Conservation (phyloP, 2,329 filamentous ascomycete genomes). For the Colletotrichum lentis region DNA sequence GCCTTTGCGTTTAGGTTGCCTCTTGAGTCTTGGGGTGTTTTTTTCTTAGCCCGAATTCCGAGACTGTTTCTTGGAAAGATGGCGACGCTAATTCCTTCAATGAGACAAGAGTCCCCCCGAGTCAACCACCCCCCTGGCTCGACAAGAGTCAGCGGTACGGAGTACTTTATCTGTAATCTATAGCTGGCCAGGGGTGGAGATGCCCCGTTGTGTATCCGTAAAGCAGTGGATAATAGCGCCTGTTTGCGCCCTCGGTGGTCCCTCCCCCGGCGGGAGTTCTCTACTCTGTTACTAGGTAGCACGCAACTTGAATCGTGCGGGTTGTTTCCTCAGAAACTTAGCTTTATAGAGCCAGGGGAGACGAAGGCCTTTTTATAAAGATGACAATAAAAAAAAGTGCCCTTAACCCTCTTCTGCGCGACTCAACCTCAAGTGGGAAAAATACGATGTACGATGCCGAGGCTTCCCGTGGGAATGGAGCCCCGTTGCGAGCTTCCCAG, state of each 20-base stretch:
- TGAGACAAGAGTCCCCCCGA: not conserved
- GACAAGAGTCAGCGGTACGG: not conserved
- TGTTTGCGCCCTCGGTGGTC: not conserved
- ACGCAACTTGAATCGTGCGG: not conserved
- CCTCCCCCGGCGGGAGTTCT: no score
- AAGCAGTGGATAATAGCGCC: not conserved
- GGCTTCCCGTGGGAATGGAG: not conserved
- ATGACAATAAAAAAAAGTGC: no score
- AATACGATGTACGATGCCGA: not conserved
- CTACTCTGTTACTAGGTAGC: no score
- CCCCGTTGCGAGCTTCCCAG: conserved; percentile 5
- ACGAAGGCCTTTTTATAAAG: no score
- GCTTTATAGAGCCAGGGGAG: not conserved
- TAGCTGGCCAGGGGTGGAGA: not conserved
- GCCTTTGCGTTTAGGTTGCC: not conserved
- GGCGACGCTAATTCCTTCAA: no score
- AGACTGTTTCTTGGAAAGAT: no score
- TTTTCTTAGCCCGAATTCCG: no score
- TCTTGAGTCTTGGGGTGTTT: fast-evolving
- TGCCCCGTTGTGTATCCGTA: not conserved
- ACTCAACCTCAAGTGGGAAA: no score
- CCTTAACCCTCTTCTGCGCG: no score
- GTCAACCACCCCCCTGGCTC: not conserved
- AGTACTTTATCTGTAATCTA: not conserved
- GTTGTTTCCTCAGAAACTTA: not conserved